phyloP scores from a whole-genome alignment of 192 early-diverging fungal genomes.

The Chytriomyces confervae region DNA sequence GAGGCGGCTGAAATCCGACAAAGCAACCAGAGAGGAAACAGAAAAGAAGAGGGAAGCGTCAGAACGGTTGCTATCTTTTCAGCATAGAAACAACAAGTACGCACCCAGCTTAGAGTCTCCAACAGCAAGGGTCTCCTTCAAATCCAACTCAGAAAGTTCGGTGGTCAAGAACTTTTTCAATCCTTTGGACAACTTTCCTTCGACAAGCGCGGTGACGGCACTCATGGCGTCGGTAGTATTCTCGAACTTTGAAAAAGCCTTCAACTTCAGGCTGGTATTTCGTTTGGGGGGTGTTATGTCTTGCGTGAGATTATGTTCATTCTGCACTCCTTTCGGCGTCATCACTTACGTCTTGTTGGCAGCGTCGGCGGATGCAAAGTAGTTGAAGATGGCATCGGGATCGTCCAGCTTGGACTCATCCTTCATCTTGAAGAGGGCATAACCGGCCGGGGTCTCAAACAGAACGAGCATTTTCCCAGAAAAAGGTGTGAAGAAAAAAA shows the following conservation, averaged over 20 bases:
- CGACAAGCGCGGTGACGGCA: constrained; percentile 93
- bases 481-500: background rate
- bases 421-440: constrained; percentile 93
- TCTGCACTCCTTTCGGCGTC: background rate
- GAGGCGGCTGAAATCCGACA: constrained; percentile 39
- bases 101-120: constrained; percentile 93
- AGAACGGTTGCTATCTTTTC: background rate
- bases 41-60: background rate
- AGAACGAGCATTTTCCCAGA: constrained; percentile 77
- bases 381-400: constrained; percentile 84
- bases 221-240: constrained; percentile 97
- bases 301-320: background rate
- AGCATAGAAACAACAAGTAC: constrained; percentile 1
- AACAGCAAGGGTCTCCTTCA: constrained; percentile 90
- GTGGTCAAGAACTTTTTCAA: constrained; percentile 90
- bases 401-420: constrained; percentile 89
- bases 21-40: background rate
- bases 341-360: constrained; percentile 83
- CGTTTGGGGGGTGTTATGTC: background rate
- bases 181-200: constrained; percentile 95
- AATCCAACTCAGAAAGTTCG: constrained; percentile 83
- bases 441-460: constrained; percentile 97
- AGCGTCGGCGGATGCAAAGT: constrained; percentile 84
- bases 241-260: constrained; percentile 97
- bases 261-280: constrained; percentile 76